Evolutionary conservation across 2,329 filamentous ascomycete species (phyloP), one percentile per base, ranked within the genome.

Genomic region (Xylaria sp.): DNA sequence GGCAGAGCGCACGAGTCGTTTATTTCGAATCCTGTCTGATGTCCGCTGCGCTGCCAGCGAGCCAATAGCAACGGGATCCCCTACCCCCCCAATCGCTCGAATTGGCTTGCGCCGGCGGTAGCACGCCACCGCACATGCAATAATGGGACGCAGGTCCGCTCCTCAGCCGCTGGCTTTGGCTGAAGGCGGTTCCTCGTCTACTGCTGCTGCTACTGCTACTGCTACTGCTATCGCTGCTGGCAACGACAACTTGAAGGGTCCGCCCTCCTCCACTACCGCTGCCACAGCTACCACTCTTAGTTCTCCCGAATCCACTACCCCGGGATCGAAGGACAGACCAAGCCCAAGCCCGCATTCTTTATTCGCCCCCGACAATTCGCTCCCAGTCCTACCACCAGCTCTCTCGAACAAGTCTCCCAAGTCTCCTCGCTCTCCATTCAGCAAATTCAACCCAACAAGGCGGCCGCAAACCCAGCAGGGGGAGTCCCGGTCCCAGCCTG

Each of bases 81-180:
- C 24, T 30, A 36, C 34, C 34, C 34, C 56, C 42, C 34, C 42
- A 57, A 53, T 61, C 65, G 61, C 65, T 68, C 27, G 65, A 65
- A 67, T 67, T 71, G 69, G 71, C 67, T 59, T 64, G 61, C 64
- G 47, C 56, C 61, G 54, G 66, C 48, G 65, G 57, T 62, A 50
- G 42, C 55, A 71, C 65, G 67, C 69, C 67, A 69, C 69, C 64
- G 53, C 65, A 65, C 61, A 65, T 69, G 70, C 70, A 71, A 79
- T 68, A 72, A 88, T 88, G 86, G 85, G 83, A 81, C 86, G 86
- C 78, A 89, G 87, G 80, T 80, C 84, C 76, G 85, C 83, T 79
- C 86, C 86, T 73, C 84, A 88, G 82, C 86, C 86, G 80, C 83
- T 88, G 80, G 80, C 83, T 77, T 82, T 88, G 79, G 81, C 82